Evolutionary conservation across 371 early-diverging fungal genomes (phyloP), one percentile per base, ranked within the genome.

Genomic region (Rhizopus stolonifer): DNA sequence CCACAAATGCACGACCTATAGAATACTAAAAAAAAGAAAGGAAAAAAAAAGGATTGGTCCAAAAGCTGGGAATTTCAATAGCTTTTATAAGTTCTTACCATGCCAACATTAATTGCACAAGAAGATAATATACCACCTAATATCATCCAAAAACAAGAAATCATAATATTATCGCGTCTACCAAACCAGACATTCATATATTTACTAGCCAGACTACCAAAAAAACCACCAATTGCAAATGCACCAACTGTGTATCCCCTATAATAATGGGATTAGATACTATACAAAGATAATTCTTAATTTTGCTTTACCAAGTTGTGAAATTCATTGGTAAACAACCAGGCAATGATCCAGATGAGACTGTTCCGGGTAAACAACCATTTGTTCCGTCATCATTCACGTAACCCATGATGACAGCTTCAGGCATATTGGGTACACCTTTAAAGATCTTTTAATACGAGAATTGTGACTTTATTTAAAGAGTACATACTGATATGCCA

Each of bases 1-100:
- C 99, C 24, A 85, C 82, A 25, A 96, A 50, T 54, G 93, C 79
- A 38, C 99, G 81, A n/a, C 94, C 97, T n/a, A 82, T 34, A 29
- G 70, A 61, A 43, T 76, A 76, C 71, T 71, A 52, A 1, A 21
- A 49, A 17, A 25, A 18, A n/a, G 9, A 38, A 26, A 29, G 39
- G 45, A 40, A 15, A 4, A 8, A 44, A 22, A 31, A 17, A 29
- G 14, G n/a, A n/a, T n/a, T n/a, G n/a, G n/a, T n/a, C n/a, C 19
- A 24, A 33, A 17, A 19, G 29, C 29, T 29, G 6, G 29, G 29
- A 29, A 29, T 11, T 9, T 29, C n/a, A 13, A 23, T 4, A 21
- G 4, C 13, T n/a, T 36, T 11, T 17, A 17, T 50, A 29, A 29
- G n/a, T n/a, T 29, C 14, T 36, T 64, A 71, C 71, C 77, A 76